A percentile compares a stretch with the other conserved stretches of the same genome.
These are phyloP conservation scores for Heliamphora pulchella DNA, from an alignment of 179 eudicot species.

Conservation along the genomic window DNA sequence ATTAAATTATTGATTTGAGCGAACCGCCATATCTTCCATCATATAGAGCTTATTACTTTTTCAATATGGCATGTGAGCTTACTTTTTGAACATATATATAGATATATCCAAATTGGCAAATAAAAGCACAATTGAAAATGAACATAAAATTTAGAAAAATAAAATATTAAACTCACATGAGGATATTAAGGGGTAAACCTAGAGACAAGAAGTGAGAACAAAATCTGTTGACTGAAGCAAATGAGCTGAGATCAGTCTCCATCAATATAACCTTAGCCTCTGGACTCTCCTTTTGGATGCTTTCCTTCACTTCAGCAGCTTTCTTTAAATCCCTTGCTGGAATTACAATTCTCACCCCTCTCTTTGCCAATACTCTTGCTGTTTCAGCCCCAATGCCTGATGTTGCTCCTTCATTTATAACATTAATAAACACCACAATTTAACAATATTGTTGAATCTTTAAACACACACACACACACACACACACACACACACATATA, in stretches of 20 bases:
- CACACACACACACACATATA: background rate
- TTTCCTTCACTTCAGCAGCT: conserved; percentile 53
- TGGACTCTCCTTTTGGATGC: conserved; percentile 55
- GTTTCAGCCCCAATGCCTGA: conserved; percentile 93
- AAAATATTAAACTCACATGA: conserved; percentile 37
- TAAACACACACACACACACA: too few species aligned
- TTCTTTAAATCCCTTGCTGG: conserved; percentile 70
- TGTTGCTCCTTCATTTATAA: conserved; percentile 53
- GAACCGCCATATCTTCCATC: too few species aligned
- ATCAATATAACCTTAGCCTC: conserved; percentile 59
- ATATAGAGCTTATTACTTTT: too few species aligned
- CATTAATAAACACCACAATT: background rate
- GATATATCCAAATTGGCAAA: background rate
- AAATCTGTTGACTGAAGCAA: conserved; percentile 46
- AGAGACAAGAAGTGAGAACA: conserved; percentile 58
- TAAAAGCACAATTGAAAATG: background rate
- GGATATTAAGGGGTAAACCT: conserved; percentile 53
- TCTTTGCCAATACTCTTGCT: conserved; percentile 78
- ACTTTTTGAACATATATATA: too few species aligned
- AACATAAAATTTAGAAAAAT: background rate
- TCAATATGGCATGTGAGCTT: too few species aligned
- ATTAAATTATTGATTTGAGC: too few species aligned
- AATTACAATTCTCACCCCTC: conserved; percentile 72
- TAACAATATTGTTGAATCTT: background rate
- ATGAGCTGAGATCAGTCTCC: conserved; percentile 80